Evolutionary conservation across 1,139 yeast genomes (phyloP).

Genomic region (Scheffersomyces titani): DNA sequence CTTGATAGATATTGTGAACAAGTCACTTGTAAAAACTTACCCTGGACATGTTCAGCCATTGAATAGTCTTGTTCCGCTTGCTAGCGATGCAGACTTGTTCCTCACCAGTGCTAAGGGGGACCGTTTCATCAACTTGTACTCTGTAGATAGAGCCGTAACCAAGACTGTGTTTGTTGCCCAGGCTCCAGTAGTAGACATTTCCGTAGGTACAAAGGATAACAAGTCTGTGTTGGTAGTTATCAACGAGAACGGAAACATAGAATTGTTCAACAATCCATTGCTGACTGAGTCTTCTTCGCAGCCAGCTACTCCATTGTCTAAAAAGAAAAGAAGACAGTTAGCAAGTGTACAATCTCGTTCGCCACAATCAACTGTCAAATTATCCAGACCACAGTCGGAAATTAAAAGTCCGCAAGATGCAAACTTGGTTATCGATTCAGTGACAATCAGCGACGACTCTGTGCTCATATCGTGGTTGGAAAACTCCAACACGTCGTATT

Average conservation of each 20-base stretch:
- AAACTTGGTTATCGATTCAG: conserved; percentile 42
- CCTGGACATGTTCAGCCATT: conserved; percentile 79
- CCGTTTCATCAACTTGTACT: conserved; percentile 74
- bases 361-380: conserved; percentile 40
- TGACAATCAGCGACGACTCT: conserved; percentile 36
- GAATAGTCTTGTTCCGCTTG: conserved; percentile 42
- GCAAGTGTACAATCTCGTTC: conserved; percentile 47
- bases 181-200: conserved; percentile 51
- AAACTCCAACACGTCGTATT: conserved; percentile 62
- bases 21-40: conserved; percentile 45
- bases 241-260: conserved; percentile 70
- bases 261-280: conserved; percentile 62
- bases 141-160: conserved; percentile 43
- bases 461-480: conserved; percentile 71
- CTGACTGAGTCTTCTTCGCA: conserved; percentile 17
- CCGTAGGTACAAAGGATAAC: conserved; percentile 36
- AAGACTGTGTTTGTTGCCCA: conserved; percentile 65
- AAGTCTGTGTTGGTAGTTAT: conserved; percentile 52
- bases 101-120: conserved; percentile 75
- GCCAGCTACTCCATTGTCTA: conserved; percentile 21
- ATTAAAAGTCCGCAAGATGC: conserved; percentile 34
- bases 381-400: conserved; percentile 46
- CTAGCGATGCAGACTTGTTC: conserved; percentile 42
- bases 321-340: conserved; percentile 38
- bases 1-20: conserved; percentile 44